These are phyloP conservation scores for Suillus placidus DNA, from an alignment of 768 basidiomycete genomes.

Conservation along the genomic window DNA sequence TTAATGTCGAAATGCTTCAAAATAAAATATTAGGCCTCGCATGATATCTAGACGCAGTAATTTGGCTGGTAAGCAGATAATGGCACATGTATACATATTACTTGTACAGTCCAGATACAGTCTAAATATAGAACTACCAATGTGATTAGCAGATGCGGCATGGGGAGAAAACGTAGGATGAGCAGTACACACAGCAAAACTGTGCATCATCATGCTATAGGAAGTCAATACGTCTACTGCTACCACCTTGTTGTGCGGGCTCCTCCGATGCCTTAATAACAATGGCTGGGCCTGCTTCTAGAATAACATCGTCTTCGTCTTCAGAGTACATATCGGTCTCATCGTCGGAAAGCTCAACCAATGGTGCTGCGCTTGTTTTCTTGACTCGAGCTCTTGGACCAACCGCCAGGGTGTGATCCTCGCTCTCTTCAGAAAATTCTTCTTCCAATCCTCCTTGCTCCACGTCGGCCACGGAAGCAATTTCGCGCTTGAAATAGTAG, in stretches of 20 bases:
- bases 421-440: constrained; percentile 36
- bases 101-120: constrained; percentile 4
- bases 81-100: background rate
- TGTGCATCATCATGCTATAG: background rate
- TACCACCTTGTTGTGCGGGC: constrained; percentile 8
- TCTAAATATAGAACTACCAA: constrained; percentile 9
- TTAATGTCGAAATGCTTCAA: background rate
- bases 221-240: constrained; percentile 1
- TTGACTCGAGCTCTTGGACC: constrained; percentile 52
- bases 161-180: background rate
- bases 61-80: background rate
- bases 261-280: constrained; percentile 40
- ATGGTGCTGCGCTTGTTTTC: constrained; percentile 41
- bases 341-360: constrained; percentile 35
- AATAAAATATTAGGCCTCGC: background rate
- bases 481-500: constrained; percentile 76
- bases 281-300: constrained; percentile 73
- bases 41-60: background rate
- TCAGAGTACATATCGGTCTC: constrained; percentile 44
- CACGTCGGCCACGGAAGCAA: constrained; percentile 41
- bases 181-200: constrained; percentile 1
- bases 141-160: constrained; percentile 1
- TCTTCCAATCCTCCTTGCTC: constrained; percentile 39
- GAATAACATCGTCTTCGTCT: constrained; percentile 69
- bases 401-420: constrained; percentile 56